phyloP scores from a whole-genome alignment of 345 rosid species.

The Euphorbia tirucalli region DNA sequence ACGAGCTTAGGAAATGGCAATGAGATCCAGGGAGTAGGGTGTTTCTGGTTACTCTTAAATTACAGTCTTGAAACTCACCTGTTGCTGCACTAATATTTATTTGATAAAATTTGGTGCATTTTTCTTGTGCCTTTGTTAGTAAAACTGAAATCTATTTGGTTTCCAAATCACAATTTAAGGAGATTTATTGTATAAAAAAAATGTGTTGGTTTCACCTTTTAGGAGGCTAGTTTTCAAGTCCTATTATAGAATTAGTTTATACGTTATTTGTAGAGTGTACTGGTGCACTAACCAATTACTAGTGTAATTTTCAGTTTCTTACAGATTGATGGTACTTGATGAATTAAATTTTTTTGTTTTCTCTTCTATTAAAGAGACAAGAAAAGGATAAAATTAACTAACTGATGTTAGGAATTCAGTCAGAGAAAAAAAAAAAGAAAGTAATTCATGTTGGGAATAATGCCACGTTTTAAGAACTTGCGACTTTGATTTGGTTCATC shows the following conservation, averaged over 20 bases:
- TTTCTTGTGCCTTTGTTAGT: not conserved
- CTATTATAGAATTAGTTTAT: not conserved
- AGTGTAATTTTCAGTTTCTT: no score
- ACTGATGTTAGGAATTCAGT: no score
- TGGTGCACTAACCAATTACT: no score
- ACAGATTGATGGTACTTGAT: no score
- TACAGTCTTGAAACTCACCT: not conserved
- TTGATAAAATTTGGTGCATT: not conserved
- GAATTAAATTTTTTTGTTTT: no score
- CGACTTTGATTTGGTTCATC: no score
- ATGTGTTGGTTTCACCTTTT: not conserved
- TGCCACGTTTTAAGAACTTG: no score
- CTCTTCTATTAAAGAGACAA: no score
- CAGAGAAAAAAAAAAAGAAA: no score
- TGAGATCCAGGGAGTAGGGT: not conserved
- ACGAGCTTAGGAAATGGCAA: constrained; percentile 45
- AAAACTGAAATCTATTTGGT: not conserved
- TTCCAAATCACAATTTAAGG: not conserved
- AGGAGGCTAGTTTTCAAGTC: not conserved
- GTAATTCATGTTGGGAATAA: no score
- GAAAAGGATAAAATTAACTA: no score
- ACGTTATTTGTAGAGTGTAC: not conserved
- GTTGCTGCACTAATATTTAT: not conserved
- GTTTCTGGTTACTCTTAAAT: not conserved
- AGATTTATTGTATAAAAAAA: not conserved